These are phyloP conservation scores for Paralagenidium karlingii DNA, from an alignment of 352 stramenopile species.

Conservation along the genomic window DNA sequence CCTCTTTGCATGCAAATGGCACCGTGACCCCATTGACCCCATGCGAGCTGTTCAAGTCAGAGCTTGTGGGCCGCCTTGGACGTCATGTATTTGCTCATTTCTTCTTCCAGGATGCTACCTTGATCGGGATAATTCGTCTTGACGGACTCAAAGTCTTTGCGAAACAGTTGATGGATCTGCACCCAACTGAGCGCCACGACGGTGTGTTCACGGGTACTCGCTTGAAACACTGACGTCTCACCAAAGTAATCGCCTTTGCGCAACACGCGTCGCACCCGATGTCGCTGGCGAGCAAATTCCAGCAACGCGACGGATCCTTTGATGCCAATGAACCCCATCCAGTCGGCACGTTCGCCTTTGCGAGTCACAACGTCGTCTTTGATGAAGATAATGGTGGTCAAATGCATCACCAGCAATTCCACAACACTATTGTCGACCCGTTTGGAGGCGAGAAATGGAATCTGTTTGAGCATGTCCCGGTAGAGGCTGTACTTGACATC, in stretches of 20 bases:
- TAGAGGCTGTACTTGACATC: conserved; percentile 74
- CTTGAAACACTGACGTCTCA: conserved; percentile 58
- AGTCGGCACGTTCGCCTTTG: conserved; percentile 69
- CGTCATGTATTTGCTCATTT: conserved; percentile 77
- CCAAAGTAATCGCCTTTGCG: conserved; percentile 65
- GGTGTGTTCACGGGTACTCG: conserved; percentile 39
- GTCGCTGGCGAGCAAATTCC: conserved; percentile 22
- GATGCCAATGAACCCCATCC: conserved; percentile 73
- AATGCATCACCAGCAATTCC: conserved; percentile 62
- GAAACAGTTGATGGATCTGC: conserved; percentile 52
- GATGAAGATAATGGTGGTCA: conserved; percentile 68
- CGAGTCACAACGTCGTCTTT: conserved; percentile 67
- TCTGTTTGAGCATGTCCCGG: conserved; percentile 66
- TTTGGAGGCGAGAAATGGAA: conserved; percentile 50
- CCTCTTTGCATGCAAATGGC: too few relatives aligned
- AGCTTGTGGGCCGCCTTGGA: too few relatives aligned
- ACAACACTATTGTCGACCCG: conserved; percentile 60
- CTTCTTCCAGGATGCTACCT: conserved; percentile 35
- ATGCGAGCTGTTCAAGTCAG: too few relatives aligned
- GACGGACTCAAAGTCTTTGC: conserved; percentile 39
- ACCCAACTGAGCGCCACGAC: conserved; percentile 60
- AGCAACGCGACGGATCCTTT: conserved; percentile 57
- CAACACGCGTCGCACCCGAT: conserved; percentile 48
- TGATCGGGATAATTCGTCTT: conserved; percentile 49
- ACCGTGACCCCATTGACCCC: too few relatives aligned